These are phyloP conservation scores for Penicillium parvum DNA, from an alignment of 495 filamentous ascomycete genomes.

Conservation along the genomic window DNA sequence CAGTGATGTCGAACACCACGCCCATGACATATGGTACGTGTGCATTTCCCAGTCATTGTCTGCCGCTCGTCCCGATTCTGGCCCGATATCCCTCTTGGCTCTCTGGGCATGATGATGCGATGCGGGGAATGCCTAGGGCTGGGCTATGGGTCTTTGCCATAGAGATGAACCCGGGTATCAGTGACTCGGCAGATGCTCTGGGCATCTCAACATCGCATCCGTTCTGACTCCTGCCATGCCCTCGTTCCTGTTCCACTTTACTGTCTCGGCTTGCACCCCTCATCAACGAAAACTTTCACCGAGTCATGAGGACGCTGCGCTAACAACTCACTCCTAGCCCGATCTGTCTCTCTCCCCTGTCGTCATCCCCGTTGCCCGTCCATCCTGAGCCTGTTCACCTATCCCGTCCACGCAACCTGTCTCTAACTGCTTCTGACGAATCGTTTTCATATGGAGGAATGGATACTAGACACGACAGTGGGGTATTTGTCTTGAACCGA, in stretches of 20 bases:
- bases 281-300: neutral
- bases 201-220: neutral
- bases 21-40: constrained; percentile 33
- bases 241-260: neutral
- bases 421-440: neutral
- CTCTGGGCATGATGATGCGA: constrained; percentile 16
- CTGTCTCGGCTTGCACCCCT: neutral
- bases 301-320: neutral
- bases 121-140: constrained; percentile 31
- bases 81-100: constrained; percentile 19
- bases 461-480: constrained; percentile 2
- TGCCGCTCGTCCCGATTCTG: neutral
- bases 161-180: neutral
- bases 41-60: neutral
- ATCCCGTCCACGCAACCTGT: constrained; percentile 4
- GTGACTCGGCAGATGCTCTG: neutral
- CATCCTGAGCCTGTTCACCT: constrained; percentile 16
- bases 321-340: constrained; percentile 12
- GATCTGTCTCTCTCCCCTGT: constrained; percentile 26
- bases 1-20: constrained; percentile 16
- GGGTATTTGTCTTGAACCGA: constrained; percentile 25
- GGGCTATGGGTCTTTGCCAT: constrained; percentile 14
- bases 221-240: neutral
- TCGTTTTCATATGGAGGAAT: constrained; percentile 1
- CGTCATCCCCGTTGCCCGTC: constrained; percentile 22